Percentiles rank a stretch among this genome's conserved stretches.
Conservation (phyloP, 179 eudicot genomes). For the Spergularia azorica region DNA sequence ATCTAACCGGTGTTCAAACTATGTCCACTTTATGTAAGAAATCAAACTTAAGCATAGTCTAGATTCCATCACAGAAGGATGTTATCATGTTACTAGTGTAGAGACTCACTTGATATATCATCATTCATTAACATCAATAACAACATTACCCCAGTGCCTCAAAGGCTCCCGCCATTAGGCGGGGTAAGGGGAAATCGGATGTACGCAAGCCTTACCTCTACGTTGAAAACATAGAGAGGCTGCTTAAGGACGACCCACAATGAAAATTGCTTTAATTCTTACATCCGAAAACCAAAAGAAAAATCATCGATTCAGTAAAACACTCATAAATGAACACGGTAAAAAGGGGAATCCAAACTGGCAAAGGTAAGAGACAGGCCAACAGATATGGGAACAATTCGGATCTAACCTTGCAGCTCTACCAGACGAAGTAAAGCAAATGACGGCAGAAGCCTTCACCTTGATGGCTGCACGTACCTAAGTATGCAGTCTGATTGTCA, state of each 20-base stretch:
- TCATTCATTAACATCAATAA: not conserved
- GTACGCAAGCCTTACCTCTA: no score
- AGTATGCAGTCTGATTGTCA: not conserved
- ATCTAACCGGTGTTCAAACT: not conserved
- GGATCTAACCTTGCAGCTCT: conserved; percentile 75
- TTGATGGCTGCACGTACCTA: conserved; percentile 89
- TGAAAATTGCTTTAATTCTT: no score
- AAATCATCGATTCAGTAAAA: not conserved
- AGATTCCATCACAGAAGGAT: not conserved
- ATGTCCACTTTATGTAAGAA: not conserved
- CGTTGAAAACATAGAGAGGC: no score
- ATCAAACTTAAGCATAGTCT: not conserved
- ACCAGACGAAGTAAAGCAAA: conserved; percentile 86
- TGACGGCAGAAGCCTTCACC: conserved; percentile 87
- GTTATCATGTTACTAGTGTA: conserved; percentile 49
- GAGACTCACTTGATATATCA: not conserved
- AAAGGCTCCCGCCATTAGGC: no score
- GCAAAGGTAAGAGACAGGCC: not conserved
- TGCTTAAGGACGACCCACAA: no score
- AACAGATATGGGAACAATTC: not conserved
- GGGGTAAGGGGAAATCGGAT: no score
- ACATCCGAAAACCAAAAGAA: not conserved
- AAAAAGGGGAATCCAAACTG: not conserved
- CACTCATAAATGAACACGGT: not conserved
- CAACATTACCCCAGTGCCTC: no score